phyloP scores from a whole-genome alignment of 2,329 filamentous ascomycete genomes.

The Basipetospora chlamydospora region DNA sequence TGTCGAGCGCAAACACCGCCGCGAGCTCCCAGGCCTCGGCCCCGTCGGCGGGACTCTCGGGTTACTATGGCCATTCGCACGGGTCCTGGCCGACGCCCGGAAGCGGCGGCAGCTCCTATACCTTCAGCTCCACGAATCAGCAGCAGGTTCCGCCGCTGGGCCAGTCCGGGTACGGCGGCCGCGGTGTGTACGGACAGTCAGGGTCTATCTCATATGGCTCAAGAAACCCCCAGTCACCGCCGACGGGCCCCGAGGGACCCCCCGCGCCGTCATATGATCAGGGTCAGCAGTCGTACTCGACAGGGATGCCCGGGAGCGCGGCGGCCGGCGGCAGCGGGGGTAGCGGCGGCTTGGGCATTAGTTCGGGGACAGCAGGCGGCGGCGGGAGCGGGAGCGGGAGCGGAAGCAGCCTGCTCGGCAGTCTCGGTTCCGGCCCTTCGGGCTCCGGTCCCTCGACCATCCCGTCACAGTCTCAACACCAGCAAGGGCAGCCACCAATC shows the following conservation, averaged over 20 bases:
- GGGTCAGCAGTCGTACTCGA: constrained; percentile 17
- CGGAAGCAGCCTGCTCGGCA: constrained; percentile 11
- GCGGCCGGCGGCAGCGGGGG: constrained; percentile 14
- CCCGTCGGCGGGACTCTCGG: constrained; percentile 23
- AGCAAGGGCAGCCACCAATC: no score
- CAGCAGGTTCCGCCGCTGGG: constrained; percentile 15
- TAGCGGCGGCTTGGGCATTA: constrained; percentile 6
- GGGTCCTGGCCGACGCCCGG: constrained; percentile 45
- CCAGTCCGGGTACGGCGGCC: constrained; percentile 15
- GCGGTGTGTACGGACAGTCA: constrained; percentile 30
- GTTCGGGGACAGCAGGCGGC: constrained; percentile 13
- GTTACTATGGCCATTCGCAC: constrained; percentile 36
- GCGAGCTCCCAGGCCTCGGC: constrained; percentile 44
- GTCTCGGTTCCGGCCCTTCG: not conserved
- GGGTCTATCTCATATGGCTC: constrained; percentile 28
- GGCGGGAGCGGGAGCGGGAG: constrained; percentile 11
- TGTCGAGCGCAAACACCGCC: constrained; percentile 46
- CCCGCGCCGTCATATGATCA: constrained; percentile 1
- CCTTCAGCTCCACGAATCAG: constrained; percentile 31
- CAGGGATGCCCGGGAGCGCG: constrained; percentile 27
- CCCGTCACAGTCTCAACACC: constrained; percentile 10
- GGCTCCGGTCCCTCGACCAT: constrained; percentile 1
- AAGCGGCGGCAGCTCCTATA: constrained; percentile 26
- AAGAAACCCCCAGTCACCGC: constrained; percentile 18
- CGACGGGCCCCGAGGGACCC: not conserved